Conservation (phyloP, 2,329 filamentous ascomycete genomes). For the Calonectria hawksworthii region DNA sequence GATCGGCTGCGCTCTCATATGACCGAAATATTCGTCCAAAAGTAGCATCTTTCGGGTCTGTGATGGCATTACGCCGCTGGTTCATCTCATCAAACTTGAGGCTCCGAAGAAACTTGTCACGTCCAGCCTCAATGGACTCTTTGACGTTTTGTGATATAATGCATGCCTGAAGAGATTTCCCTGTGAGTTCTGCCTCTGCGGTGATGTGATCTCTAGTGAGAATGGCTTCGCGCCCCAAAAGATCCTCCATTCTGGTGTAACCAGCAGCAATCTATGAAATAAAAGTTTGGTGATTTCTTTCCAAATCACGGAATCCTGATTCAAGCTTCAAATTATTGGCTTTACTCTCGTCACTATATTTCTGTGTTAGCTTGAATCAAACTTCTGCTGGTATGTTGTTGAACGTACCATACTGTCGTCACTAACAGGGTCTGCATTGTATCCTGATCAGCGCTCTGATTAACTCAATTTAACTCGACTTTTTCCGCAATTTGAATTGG, state of each 20-base stretch:
- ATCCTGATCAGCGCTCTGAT: no score
- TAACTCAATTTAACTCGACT: no score
- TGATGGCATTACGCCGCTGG: neutral
- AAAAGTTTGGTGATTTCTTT: neutral
- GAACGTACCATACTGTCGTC: no score
- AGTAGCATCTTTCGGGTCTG: neutral
- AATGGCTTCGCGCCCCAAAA: neutral
- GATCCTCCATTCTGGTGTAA: constrained; percentile 1
- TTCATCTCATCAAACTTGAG: constrained; percentile 14
- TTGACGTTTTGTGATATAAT: neutral
- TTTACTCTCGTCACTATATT: neutral
- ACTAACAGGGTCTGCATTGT: no score
- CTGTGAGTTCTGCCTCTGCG: neutral
- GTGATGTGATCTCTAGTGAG: neutral
- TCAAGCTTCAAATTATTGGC: neutral
- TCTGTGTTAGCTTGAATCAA: no score
- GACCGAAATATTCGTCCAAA: constrained; percentile 6
- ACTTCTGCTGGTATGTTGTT: no score
- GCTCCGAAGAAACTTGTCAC: neutral
- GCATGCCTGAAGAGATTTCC: neutral
- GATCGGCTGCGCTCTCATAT: neutral
- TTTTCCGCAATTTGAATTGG: no score
- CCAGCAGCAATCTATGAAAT: neutral
- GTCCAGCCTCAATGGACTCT: neutral
- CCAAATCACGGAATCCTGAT: neutral